Conservation (phyloP, 2,329 filamentous ascomycete species). For the Ophiostoma piceae region DNA sequence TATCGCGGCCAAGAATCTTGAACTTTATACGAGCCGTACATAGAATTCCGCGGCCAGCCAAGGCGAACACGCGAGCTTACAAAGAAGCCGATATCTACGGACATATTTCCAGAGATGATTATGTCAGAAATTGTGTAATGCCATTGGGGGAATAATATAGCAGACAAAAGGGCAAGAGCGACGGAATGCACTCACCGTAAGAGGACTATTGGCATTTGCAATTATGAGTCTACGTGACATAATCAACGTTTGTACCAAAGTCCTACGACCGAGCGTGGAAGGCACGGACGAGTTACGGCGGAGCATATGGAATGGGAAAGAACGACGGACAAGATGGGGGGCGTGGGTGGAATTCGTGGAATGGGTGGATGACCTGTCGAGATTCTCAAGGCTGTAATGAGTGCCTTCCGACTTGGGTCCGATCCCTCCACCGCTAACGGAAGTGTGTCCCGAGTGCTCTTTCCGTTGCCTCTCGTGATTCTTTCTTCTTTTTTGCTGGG, state of each 20-base stretch:
- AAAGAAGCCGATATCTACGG: neutral
- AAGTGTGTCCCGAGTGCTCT: constrained; percentile 4
- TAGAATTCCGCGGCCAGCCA: neutral
- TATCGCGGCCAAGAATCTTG: neutral
- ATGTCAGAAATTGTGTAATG: neutral
- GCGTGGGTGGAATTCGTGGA: constrained; percentile 16
- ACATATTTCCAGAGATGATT: neutral
- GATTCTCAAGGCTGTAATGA: constrained; percentile 5
- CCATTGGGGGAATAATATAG: neutral
- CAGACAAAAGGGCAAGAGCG: neutral
- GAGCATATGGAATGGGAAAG: neutral
- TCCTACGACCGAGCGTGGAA: neutral
- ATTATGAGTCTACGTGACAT: neutral
- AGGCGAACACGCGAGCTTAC: neutral
- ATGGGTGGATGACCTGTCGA: constrained; percentile 17
- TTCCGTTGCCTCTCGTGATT: constrained; percentile 5
- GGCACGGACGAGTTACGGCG: neutral
- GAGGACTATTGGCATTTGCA: neutral
- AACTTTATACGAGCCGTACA: neutral
- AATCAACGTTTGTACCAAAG: neutral
- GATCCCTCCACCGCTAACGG: constrained; percentile 13
- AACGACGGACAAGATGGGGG: constrained; percentile 12
- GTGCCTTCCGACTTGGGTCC: constrained; percentile 13
- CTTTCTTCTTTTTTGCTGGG: neutral
- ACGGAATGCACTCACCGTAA: neutral